Evolutionary conservation across 805 yeast species (phyloP), one percentile per base, ranked within the genome.

Genomic region (Candida andamanensis): DNA sequence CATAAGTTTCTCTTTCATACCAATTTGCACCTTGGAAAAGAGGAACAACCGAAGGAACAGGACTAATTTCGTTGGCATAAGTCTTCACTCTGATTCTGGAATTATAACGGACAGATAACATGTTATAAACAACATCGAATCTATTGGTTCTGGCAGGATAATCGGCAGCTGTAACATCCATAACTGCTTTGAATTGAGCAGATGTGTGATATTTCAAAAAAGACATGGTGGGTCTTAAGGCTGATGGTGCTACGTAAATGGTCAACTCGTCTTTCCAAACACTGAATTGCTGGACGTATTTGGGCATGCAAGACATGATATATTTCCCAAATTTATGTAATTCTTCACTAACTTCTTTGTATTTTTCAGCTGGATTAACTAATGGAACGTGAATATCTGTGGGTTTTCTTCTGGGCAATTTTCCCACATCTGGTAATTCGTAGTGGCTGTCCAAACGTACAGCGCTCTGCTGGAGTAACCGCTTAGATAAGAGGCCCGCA

Each of bases 241-340:
- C 89, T 15, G 73, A 60, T 27, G 95, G 95, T 3, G 86, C 82
- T 38, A 81, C 75, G 56, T 77, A 79, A 31, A 85, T 58, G 26
- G 80, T 74, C 55, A 85, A 73, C 61, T 85, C 95, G 54, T 85
- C 94, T 60, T 85, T 85, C 95, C 95, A 85, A 29, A 85, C 95
- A 5, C 85, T 69, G 49, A 84, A 85, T 56, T 81, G 81, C 63
- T 85, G 94, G 41, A 85, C 72, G 51, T 64, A 83, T 58, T 84
- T 85, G 29, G 95, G 95, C 62, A 85, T 53, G 41, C 84, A 74
- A 6, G 85, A 71, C 72, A 81, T 80, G 43, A 85, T 56, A 53
- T 85, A 85, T 35, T 75, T 72, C 17, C 95, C 95, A 57, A 82
- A 85, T 59, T 77, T 76, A 65, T 83, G 94, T 40, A 85, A 68